Percentiles rank a stretch among this genome's conserved stretches.
Conservation (phyloP, 495 filamentous ascomycete species). For the Annulohypoxylon bovei region DNA sequence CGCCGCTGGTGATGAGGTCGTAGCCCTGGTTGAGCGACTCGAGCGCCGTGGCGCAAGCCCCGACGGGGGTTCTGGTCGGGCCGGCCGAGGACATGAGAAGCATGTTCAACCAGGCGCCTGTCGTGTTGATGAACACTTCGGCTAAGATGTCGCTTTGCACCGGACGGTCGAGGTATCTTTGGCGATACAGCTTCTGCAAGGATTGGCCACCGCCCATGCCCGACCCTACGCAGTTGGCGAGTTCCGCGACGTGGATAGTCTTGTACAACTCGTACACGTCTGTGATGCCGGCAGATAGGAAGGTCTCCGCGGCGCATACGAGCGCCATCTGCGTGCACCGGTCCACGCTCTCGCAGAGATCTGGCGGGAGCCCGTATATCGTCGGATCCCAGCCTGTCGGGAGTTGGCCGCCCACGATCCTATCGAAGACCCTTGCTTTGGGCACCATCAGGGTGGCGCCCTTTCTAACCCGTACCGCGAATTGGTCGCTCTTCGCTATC, state of each 20-base stretch:
- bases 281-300: conserved; percentile 92
- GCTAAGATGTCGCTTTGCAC: conserved; percentile 98
- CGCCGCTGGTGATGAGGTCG: conserved; percentile 95
- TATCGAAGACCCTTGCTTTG: conserved; percentile 96
- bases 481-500: conserved; percentile 89
- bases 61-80: conserved; percentile 96
- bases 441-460: conserved; percentile 90
- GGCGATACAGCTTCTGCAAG: conserved; percentile 94
- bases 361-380: conserved; percentile 91
- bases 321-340: conserved; percentile 93
- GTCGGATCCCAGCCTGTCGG: conserved; percentile 96
- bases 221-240: conserved; percentile 96
- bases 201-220: conserved; percentile 93
- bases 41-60: conserved; percentile 94
- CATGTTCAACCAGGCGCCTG: conserved; percentile 99
- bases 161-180: conserved; percentile 91
- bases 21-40: conserved; percentile 97
- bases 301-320: conserved; percentile 87
- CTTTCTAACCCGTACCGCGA: conserved; percentile 88
- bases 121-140: conserved; percentile 99
- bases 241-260: conserved; percentile 95
- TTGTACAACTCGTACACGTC: conserved; percentile 99
- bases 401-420: conserved; percentile 94
- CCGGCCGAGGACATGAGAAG: conserved; percentile 93
- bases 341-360: conserved; percentile 96